These are phyloP conservation scores for Amanita thiersii DNA, from an alignment of 768 basidiomycete species.

Conservation along the genomic window DNA sequence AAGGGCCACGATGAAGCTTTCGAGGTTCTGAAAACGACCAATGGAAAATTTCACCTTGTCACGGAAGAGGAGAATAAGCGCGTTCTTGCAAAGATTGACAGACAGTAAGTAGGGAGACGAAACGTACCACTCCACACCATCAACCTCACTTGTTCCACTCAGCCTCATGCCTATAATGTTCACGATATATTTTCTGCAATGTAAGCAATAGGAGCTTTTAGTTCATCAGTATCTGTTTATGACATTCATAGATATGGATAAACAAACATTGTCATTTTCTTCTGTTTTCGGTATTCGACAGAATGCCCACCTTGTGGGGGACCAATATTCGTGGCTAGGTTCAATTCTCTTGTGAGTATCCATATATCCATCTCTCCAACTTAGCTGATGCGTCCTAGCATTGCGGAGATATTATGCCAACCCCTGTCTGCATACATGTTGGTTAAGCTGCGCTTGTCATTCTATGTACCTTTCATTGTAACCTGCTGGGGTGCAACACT, in stretches of 20 bases:
- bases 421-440: constrained; percentile 24
- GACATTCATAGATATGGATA: constrained; percentile 21
- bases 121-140: neutral
- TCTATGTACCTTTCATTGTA: constrained; percentile 22
- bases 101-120: constrained; percentile 14
- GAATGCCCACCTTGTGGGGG: constrained; percentile 21
- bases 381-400: constrained; percentile 13
- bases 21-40: constrained; percentile 10
- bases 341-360: constrained; percentile 21
- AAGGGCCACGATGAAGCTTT: constrained; percentile 12
- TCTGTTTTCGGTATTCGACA: constrained; percentile 25
- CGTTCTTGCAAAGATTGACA: constrained; percentile 20
- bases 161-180: constrained; percentile 25
- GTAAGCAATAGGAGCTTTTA: constrained; percentile 11
- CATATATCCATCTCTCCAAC: neutral
- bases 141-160: neutral
- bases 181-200: constrained; percentile 22
- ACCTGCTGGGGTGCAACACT: constrained; percentile 25
- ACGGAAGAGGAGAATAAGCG: constrained; percentile 18
- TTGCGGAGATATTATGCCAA: constrained; percentile 24
- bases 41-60: constrained; percentile 9
- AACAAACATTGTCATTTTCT: constrained; percentile 23
- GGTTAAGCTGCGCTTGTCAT: constrained; percentile 22
- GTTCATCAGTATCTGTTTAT: neutral
- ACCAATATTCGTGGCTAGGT: constrained; percentile 25